Evolutionary conservation across 148 eudicot genomes (phyloP).

Genomic region (Dysphania ambrosioides): DNA sequence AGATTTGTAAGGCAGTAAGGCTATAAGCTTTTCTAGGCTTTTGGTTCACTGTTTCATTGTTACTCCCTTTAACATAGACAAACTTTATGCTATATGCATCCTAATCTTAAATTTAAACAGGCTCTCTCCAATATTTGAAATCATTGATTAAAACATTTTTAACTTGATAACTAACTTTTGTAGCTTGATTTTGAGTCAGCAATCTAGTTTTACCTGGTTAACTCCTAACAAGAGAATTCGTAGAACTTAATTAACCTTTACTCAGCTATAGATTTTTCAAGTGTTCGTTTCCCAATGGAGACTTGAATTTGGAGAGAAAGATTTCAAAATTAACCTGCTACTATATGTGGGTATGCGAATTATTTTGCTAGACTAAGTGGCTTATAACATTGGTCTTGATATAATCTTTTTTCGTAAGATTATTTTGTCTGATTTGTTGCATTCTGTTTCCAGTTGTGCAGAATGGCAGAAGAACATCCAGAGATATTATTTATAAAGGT

Average conservation of each 20-base stretch:
- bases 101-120: too few species aligned
- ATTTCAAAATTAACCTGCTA: background rate
- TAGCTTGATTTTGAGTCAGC: background rate
- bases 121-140: background rate
- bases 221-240: background rate
- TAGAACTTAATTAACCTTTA: background rate
- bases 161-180: background rate
- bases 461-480: slow-evolving; percentile 74
- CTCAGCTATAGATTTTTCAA: background rate
- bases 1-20: background rate
- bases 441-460: slow-evolving; percentile 66
- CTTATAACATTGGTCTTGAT: background rate
- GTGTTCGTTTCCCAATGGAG: background rate
- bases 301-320: background rate
- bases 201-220: background rate
- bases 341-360: background rate
- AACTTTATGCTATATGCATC: too few species aligned
- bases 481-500: slow-evolving; percentile 91
- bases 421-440: slow-evolving; percentile 20
- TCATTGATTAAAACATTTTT: too few species aligned
- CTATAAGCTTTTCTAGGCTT: background rate
- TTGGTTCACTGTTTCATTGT: background rate
- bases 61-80: background rate
- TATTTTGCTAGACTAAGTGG: background rate
- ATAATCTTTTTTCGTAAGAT: background rate